Evolutionary conservation across 2,329 filamentous ascomycete species (phyloP).

Genomic region (Fusarium equiseti): DNA sequence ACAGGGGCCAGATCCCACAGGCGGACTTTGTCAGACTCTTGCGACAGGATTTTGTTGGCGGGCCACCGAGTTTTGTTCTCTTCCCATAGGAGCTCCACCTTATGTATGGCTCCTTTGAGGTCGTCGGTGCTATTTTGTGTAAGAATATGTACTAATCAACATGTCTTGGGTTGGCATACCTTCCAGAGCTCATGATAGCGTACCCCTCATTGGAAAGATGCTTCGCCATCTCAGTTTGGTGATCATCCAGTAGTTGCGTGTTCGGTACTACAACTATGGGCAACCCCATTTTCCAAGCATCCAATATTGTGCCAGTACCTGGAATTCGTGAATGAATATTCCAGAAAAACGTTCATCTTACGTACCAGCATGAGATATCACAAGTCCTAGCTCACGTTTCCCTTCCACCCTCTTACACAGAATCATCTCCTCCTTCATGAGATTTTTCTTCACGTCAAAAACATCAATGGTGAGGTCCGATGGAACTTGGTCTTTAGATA

Average conservation of each 20-base stretch:
- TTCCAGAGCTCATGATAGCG: slow-evolving; percentile 76
- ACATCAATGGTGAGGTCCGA: slow-evolving; percentile 45
- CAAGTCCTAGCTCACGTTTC: slow-evolving; percentile 71
- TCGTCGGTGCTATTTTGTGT: slow-evolving; percentile 44
- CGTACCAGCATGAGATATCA: slow-evolving; percentile 90
- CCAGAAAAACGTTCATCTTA: background rate
- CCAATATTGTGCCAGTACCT: slow-evolving; percentile 93
- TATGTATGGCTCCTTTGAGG: slow-evolving; percentile 54
- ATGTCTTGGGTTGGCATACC: slow-evolving; percentile 60
- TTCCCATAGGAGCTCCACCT: slow-evolving; percentile 53
- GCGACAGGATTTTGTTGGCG: slow-evolving; percentile 44
- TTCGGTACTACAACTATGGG: slow-evolving; percentile 94
- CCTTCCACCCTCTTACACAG: slow-evolving; percentile 62
- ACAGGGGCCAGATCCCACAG: slow-evolving; percentile 53
- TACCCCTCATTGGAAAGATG: slow-evolving; percentile 81
- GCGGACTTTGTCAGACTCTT: slow-evolving; percentile 41
- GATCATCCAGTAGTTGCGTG: slow-evolving; percentile 83
- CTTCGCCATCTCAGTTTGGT: slow-evolving; percentile 87
- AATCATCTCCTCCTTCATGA: slow-evolving; percentile 63
- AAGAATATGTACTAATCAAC: background rate
- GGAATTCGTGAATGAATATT: slow-evolving; percentile 12
- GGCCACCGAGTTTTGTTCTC: slow-evolving; percentile 54
- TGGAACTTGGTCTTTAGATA: slow-evolving; percentile 44
- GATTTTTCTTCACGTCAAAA: slow-evolving; percentile 52
- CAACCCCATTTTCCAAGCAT: slow-evolving; percentile 78